A percentile compares a stretch with the other conserved stretches of the same genome.
These are phyloP conservation scores for Ogataea dorogensis DNA, from an alignment of 805 yeast species.

Conservation along the genomic window DNA sequence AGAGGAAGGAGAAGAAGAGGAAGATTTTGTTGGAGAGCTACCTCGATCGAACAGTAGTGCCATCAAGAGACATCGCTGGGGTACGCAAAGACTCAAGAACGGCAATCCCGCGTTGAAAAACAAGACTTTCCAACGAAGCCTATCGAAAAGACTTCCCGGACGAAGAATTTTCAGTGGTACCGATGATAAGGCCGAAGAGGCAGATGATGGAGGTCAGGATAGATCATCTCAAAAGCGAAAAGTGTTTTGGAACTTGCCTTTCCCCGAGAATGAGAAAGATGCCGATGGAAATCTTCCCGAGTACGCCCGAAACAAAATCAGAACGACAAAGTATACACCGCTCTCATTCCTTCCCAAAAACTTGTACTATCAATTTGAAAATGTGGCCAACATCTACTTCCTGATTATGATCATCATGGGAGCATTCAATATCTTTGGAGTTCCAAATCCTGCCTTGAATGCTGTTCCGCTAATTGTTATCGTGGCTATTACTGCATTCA, in stretches of 20 bases:
- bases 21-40: slow-evolving; percentile 25
- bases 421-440: slow-evolving; percentile 75
- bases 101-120: slow-evolving; percentile 65
- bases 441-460: slow-evolving; percentile 69
- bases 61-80: slow-evolving; percentile 85
- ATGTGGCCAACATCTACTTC: slow-evolving; percentile 89
- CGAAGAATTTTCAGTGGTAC: slow-evolving; percentile 24
- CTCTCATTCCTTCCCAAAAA: slow-evolving; percentile 85
- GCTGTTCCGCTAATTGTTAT: slow-evolving; percentile 80
- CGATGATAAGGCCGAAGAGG: slow-evolving; percentile 31
- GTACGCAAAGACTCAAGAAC: slow-evolving; percentile 75
- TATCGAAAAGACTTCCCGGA: slow-evolving; percentile 21
- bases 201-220: slow-evolving; percentile 30
- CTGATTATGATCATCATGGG: slow-evolving; percentile 77
- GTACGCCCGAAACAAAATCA: slow-evolving; percentile 88
- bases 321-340: slow-evolving; percentile 96
- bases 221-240: slow-evolving; percentile 39
- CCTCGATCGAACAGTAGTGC: slow-evolving; percentile 43
- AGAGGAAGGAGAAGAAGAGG: slow-evolving; percentile 22
- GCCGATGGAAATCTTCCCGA: slow-evolving; percentile 51
- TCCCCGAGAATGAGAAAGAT: slow-evolving; percentile 59
- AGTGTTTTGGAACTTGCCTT: slow-evolving; percentile 55
- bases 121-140: slow-evolving; percentile 44
- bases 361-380: slow-evolving; percentile 72
- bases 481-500: slow-evolving; percentile 69